Percentiles rank a stretch among this genome's conserved stretches.
phyloP scores from a whole-genome alignment of 495 filamentous ascomycete genomes.

The Delitschia confertaspora region DNA sequence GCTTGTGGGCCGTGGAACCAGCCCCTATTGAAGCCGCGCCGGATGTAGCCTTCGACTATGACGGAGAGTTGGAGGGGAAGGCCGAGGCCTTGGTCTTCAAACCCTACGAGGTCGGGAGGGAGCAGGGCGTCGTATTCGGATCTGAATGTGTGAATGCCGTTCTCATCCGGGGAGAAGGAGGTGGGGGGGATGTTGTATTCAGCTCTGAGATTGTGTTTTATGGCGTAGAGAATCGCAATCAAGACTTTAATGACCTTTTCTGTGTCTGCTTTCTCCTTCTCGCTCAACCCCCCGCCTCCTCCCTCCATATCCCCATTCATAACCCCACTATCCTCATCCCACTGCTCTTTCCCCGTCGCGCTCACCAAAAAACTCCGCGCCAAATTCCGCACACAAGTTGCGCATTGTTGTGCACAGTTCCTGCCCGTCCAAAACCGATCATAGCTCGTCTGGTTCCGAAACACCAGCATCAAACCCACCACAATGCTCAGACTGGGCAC shows the following conservation, averaged over 20 bases:
- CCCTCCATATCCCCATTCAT: slow-evolving; percentile 5
- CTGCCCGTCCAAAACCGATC: slow-evolving; percentile 66
- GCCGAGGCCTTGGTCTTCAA: slow-evolving; percentile 56
- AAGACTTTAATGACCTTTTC: slow-evolving; percentile 52
- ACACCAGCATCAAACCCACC: slow-evolving; percentile 73
- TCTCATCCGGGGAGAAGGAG: slow-evolving; percentile 1
- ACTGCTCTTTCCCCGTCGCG: slow-evolving; percentile 24
- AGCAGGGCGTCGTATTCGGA: slow-evolving; percentile 55
- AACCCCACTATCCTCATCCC: too few species aligned
- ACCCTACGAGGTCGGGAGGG: slow-evolving; percentile 49
- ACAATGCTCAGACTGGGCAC: slow-evolving; percentile 73
- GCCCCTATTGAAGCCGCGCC: slow-evolving; percentile 47
- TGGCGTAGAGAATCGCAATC: slow-evolving; percentile 63
- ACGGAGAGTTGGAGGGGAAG: slow-evolving; percentile 58
- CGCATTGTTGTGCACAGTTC: slow-evolving; percentile 49
- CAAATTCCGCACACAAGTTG: slow-evolving; percentile 55
- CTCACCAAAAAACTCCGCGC: slow-evolving; percentile 45
- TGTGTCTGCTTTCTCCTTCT: slow-evolving; percentile 46
- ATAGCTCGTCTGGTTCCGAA: slow-evolving; percentile 64
- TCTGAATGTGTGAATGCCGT: slow-evolving; percentile 35
- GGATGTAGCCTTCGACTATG: slow-evolving; percentile 62
- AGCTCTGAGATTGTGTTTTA: slow-evolving; percentile 66
- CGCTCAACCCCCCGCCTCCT: slow-evolving; percentile 12
- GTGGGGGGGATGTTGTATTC: slow-evolving; percentile 43
- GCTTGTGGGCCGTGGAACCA: slow-evolving; percentile 57